These are phyloP conservation scores for Verticillium isaacii DNA, from an alignment of 2,329 filamentous ascomycete genomes.

Conservation along the genomic window DNA sequence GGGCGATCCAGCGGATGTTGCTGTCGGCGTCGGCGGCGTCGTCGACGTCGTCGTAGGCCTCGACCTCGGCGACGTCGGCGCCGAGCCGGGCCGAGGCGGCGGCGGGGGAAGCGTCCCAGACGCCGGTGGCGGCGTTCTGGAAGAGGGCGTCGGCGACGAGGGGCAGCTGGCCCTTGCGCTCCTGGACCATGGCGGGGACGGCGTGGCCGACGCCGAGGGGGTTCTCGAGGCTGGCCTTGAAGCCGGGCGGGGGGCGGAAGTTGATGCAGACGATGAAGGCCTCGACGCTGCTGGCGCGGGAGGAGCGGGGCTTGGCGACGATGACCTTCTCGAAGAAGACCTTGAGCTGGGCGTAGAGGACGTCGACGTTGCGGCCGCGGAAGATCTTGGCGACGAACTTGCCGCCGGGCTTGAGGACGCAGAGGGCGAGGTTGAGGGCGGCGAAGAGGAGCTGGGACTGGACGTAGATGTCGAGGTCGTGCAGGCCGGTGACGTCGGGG, in stretches of 20 bases:
- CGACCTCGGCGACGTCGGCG: conserved; percentile 15
- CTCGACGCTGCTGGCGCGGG: conserved; percentile 92
- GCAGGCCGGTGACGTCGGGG: conserved; percentile 91
- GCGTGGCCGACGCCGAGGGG: conserved; percentile 63
- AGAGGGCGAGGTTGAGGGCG: conserved; percentile 87
- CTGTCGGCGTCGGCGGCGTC: conserved; percentile 17
- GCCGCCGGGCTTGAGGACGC: conserved; percentile 86
- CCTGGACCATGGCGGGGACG: conserved; percentile 44
- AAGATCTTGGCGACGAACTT: conserved; percentile 99
- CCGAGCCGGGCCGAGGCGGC: conserved; percentile 1
- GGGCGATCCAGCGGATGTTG: conserved; percentile 73
- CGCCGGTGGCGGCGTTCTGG: conserved; percentile 39
- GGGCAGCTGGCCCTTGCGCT: conserved; percentile 33
- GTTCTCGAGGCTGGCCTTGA: conserved; percentile 69
- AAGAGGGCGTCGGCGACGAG: conserved; percentile 34
- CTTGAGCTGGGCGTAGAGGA: conserved; percentile 90
- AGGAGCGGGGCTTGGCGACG: conserved; percentile 90
- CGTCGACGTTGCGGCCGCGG: conserved; percentile 87
- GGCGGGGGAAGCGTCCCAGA: conserved; percentile 29
- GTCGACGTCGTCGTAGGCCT: conserved; percentile 20
- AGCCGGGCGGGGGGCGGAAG: conserved; percentile 74
- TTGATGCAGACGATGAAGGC: conserved; percentile 94
- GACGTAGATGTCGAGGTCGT: conserved; percentile 97
- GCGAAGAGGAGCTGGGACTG: conserved; percentile 94
- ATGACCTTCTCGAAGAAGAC: conserved; percentile 83